Evolutionary conservation across 1,139 yeast genomes (phyloP), one percentile per base, ranked within the genome.

Genomic region (Candida labiduridarum): DNA sequence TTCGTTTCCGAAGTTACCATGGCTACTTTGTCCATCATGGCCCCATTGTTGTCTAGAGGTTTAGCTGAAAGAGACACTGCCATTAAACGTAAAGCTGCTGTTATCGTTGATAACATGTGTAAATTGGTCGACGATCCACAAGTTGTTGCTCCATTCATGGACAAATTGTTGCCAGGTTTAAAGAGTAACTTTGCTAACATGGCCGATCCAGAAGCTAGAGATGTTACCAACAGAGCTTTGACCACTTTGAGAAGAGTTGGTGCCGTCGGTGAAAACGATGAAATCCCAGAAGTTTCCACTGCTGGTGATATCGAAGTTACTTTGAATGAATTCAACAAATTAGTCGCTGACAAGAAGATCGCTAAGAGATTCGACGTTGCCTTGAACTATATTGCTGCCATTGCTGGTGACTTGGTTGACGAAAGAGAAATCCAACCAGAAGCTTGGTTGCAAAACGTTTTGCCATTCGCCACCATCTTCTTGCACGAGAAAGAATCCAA

Each of bases 161-260:
- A 82, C 78, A 89, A 87, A 74, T 85, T 94, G 72, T 88, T 90
- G 82, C 99, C 99, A 74, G 90, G 97, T 69, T 84, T 94, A 77
- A 89, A 90, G 85, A 74, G 85, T 73, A 94, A 94, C 89, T 85
- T 86, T 80, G 78, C 89, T 71, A 90, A 89, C 81, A 90, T 94
- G 80, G 99, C 99, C 73, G 99, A 94, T 79, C 99, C 99, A 71
- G 99, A 94, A 82, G 99, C 98, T 64, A 95, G 99, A 84, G 95
- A 89, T 60, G 98, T 94, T 71, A 94, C 99, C 67, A 81, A 83
- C 71, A 92, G 98, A 83, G 99, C 96, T 69, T 84, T 94, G 78
- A 87, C 80, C 87, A 94, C 99, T 66, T 87, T 94, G 75, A 90
- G 89, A 85, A 91, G 98, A 84, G 99, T 94, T 68, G 99, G 98